phyloP scores from a whole-genome alignment of 176 grass and related monocot genomes.

The Oryza rufipogon region DNA sequence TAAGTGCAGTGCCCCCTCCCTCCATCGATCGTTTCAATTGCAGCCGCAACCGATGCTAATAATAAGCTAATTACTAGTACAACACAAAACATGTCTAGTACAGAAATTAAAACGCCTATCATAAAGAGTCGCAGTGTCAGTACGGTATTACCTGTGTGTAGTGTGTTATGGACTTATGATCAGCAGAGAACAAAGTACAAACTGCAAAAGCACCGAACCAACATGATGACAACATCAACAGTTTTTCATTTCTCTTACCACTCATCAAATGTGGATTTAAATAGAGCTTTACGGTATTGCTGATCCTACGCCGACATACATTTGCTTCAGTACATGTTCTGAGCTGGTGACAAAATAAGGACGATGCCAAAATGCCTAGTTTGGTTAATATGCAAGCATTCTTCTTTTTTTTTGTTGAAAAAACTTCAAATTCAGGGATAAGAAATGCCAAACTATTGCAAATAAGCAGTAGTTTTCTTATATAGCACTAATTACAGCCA shows the following conservation, averaged over 20 bases:
- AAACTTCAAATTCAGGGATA: not conserved
- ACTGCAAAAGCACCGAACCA: not conserved
- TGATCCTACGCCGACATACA: not conserved
- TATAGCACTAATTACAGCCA: too few species aligned
- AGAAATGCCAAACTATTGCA: not conserved
- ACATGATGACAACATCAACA: not conserved
- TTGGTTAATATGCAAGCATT: conserved; percentile 6
- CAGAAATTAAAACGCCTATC: not conserved
- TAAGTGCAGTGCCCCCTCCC: conserved; percentile 36
- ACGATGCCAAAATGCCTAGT: not conserved
- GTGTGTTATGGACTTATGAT: too few species aligned
- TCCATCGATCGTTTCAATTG: not conserved
- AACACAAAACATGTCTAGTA: not conserved
- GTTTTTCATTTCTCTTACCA: not conserved
- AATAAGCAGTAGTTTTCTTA: not conserved
- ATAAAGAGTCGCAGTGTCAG: not conserved
- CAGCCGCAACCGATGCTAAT: not conserved
- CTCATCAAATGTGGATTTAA: conserved; percentile 5
- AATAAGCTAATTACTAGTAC: not conserved
- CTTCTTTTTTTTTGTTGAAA: not conserved
- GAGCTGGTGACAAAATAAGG: not conserved
- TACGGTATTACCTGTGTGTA: not conserved
- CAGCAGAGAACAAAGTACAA: not conserved
- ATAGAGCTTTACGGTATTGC: not conserved
- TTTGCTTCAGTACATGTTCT: not conserved